Conservation (phyloP, 345 rosid genomes). For the Gossypioides kirkii region DNA sequence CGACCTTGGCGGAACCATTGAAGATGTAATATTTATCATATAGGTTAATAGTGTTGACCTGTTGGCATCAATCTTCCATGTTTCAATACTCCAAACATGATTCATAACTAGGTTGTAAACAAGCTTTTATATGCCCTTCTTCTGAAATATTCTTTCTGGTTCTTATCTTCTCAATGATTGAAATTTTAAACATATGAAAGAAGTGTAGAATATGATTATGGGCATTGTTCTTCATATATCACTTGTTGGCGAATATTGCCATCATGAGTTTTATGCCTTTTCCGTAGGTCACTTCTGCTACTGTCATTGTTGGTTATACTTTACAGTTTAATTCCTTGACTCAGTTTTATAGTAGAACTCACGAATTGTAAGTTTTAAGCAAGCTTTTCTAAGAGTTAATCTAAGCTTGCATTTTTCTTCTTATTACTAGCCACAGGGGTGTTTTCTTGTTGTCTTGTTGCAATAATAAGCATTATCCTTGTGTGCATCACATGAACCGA, state of each 20-base stretch:
- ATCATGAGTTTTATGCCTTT: not conserved
- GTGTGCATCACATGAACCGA: not conserved
- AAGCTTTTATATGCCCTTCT: no score
- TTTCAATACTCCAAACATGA: no score
- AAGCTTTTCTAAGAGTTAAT: not conserved
- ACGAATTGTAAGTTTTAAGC: not conserved
- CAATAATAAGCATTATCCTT: not conserved
- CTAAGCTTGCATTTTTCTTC: not conserved
- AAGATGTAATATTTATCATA: not conserved
- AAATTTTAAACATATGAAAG: no score
- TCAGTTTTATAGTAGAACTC: not conserved
- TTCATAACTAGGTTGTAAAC: no score
- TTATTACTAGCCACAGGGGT: not conserved
- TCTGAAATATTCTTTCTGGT: no score
- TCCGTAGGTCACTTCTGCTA: not conserved
- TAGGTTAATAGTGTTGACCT: not conserved
- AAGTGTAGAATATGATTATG: no score
- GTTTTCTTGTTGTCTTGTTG: not conserved
- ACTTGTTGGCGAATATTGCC: not conserved
- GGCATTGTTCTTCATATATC: not conserved
- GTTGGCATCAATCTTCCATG: not conserved
- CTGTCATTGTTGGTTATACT: not conserved
- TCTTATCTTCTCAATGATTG: no score
- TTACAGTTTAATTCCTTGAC: not conserved
- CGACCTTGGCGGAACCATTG: not conserved